Percentiles rank a stretch among this genome's conserved stretches.
Evolutionary conservation across 2,329 filamentous ascomycete genomes (phyloP).

Genomic region (Fusarium cyanostomum): DNA sequence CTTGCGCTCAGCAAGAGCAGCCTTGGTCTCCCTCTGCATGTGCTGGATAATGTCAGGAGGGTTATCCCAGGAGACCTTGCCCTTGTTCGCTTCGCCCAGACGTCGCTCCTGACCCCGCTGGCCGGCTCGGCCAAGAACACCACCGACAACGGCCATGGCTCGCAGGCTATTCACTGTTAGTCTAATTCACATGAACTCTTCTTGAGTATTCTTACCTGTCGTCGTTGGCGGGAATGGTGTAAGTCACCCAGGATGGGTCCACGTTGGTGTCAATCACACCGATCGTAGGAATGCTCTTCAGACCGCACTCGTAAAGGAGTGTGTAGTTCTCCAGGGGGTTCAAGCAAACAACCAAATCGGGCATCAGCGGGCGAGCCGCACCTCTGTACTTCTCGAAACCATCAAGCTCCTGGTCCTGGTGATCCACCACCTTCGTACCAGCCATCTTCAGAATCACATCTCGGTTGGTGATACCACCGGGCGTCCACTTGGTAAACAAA

Average conservation of each 20-base stretch:
- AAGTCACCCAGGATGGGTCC: constrained; percentile 93
- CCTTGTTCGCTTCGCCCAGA: constrained; percentile 67
- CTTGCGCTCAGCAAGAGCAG: constrained; percentile 46
- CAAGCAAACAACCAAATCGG: constrained; percentile 90
- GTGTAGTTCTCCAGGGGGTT: constrained; percentile 95
- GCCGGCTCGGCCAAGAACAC: constrained; percentile 85
- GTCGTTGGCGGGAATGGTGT: constrained; percentile 95
- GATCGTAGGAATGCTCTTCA: constrained; percentile 91
- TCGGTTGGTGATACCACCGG: constrained; percentile 91
- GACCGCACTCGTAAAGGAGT: constrained; percentile 87
- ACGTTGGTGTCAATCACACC: constrained; percentile 94
- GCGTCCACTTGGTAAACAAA: constrained; percentile 91
- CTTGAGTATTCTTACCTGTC: constrained; percentile 71
- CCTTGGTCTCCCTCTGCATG: constrained; percentile 48
- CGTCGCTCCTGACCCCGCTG: constrained; percentile 77
- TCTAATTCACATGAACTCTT: not conserved
- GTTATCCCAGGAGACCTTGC: constrained; percentile 70
- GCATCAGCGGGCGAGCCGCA: constrained; percentile 74
- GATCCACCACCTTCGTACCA: constrained; percentile 78
- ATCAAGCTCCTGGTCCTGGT: constrained; percentile 67
- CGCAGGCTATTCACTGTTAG: constrained; percentile 70
- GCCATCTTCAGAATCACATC: constrained; percentile 83
- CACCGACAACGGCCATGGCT: constrained; percentile 81
- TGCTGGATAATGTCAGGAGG: constrained; percentile 54
- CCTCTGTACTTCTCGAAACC: constrained; percentile 74